Percentiles rank a stretch among this genome's conserved stretches.
phyloP scores from a whole-genome alignment of 495 filamentous ascomycete species.

The Penicillium subrubescens region DNA sequence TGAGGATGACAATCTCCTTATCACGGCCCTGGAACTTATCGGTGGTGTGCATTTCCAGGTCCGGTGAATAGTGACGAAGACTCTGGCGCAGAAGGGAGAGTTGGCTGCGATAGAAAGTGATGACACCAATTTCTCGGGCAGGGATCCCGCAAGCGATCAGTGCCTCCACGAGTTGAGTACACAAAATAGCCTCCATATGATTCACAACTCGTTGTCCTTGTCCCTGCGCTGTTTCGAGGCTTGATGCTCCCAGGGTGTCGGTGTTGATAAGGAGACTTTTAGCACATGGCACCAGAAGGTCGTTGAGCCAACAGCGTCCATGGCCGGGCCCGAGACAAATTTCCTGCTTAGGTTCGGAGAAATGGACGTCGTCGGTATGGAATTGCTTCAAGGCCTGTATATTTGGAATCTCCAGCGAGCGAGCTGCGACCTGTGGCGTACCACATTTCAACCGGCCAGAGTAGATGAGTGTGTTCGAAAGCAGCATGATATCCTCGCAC shows the following conservation, averaged over 20 bases:
- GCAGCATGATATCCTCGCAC: constrained; percentile 93
- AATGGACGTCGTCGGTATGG: constrained; percentile 45
- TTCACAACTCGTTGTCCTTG: constrained; percentile 88
- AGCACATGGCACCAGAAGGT: constrained; percentile 65
- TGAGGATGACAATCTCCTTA: constrained; percentile 86
- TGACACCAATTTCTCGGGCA: constrained; percentile 82
- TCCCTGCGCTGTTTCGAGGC: constrained; percentile 71
- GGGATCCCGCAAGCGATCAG: constrained; percentile 75
- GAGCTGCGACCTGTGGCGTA: constrained; percentile 68
- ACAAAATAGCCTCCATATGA: constrained; percentile 72
- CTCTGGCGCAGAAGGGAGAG: constrained; percentile 64
- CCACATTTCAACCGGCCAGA: constrained; percentile 87
- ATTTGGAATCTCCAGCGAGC: constrained; percentile 60
- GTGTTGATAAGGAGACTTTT: constrained; percentile 89
- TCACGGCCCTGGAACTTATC: constrained; percentile 96
- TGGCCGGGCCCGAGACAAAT: constrained; percentile 55
- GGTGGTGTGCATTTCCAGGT: constrained; percentile 91
- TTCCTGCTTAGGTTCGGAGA: constrained; percentile 28
- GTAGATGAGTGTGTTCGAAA: constrained; percentile 94
- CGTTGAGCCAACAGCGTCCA: constrained; percentile 78
- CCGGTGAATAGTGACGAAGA: constrained; percentile 50
- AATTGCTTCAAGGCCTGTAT: constrained; percentile 59
- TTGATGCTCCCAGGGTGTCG: constrained; percentile 63
- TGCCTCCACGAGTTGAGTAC: constrained; percentile 74
- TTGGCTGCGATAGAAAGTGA: constrained; percentile 97